Evolutionary conservation across 192 early-diverging fungal genomes (phyloP), one percentile per base, ranked within the genome.

Genomic region (Phycomyces blakesleeanus): DNA sequence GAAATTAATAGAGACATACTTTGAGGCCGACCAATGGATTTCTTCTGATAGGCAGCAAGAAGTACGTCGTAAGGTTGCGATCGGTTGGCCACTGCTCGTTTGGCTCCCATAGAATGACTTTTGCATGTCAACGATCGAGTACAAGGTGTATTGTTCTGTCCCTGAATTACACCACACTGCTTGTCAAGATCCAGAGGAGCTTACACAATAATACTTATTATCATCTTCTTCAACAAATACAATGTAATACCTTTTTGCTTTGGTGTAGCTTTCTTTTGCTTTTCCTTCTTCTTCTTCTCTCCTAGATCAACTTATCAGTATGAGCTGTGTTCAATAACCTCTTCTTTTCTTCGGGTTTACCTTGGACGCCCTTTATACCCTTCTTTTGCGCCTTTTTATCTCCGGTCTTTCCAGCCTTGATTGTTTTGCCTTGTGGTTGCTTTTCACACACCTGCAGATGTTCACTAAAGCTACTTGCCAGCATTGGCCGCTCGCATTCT

Each of bases 81-180:
- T 50, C 96, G 82, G 15, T 93, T 94, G 41, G 72, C 73, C 9
- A 98, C 96, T 2, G 80, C 81, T 34, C 93, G 82, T 68, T 98
- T 98, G 41, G 83, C 79, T 1, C 86, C 87, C 81, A 98, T 92
- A 27, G 90, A 87, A 63, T 98, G 96, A 5, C 92, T 94, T 69
- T 98, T 98, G 79, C 96, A 98, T 29, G 93, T 98, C 18, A 98
- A 81, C 44, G 93, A 92, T 44, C 96, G 89, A 50, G 85, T 78
- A 73, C 96, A 98, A 0, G 82, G 82, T 49, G 71, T 55, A 12
- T 79, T 81, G 39, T 80, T 84, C 1, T 85, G 83, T 22, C 76
- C 67, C 37, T 69, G 55, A 26, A 85, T 56, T 12, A 96, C 93
- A 61, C 93, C 96, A 64, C 96, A 98, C 59, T 96, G 91, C 58